These are phyloP conservation scores for Kuraishia cidri DNA, from an alignment of 805 yeast genomes.

Conservation along the genomic window DNA sequence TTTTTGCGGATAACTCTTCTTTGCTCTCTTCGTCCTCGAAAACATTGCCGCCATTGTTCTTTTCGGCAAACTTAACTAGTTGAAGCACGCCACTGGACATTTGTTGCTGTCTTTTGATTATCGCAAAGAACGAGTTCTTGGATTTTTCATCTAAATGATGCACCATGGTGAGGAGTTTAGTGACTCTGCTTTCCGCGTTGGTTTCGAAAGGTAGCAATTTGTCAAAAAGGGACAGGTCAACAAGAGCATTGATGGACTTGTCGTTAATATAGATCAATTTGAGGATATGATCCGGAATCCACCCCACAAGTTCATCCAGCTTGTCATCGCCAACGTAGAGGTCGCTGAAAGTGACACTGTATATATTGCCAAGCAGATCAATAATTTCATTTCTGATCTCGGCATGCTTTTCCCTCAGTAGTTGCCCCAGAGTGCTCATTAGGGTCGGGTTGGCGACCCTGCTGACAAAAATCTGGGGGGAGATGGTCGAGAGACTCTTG, in stretches of 20 bases:
- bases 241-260: constrained; percentile 49
- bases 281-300: constrained; percentile 60
- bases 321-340: constrained; percentile 14
- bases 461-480: constrained; percentile 34
- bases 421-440: constrained; percentile 45
- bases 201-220: constrained; percentile 47
- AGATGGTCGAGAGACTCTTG: constrained; percentile 34
- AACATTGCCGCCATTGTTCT: constrained; percentile 22
- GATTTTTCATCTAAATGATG: constrained; percentile 46
- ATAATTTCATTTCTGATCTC: constrained; percentile 58
- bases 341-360: constrained; percentile 32
- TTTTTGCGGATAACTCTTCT: constrained; percentile 17
- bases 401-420: constrained; percentile 63
- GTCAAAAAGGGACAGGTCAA: constrained; percentile 56
- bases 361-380: constrained; percentile 42
- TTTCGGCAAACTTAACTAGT: constrained; percentile 40
- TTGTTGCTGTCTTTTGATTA: constrained; percentile 60
- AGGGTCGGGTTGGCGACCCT: constrained; percentile 38
- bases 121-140: constrained; percentile 56
- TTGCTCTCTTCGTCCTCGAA: constrained; percentile 12
- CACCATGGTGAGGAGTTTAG: constrained; percentile 41
- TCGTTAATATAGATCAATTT: constrained; percentile 71
- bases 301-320: constrained; percentile 23
- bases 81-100: constrained; percentile 40
- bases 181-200: constrained; percentile 36